Percentiles rank a stretch among this genome's conserved stretches.
Evolutionary conservation across 208 protist species (phyloP).

Genomic region (Crithidia mellificae): DNA sequence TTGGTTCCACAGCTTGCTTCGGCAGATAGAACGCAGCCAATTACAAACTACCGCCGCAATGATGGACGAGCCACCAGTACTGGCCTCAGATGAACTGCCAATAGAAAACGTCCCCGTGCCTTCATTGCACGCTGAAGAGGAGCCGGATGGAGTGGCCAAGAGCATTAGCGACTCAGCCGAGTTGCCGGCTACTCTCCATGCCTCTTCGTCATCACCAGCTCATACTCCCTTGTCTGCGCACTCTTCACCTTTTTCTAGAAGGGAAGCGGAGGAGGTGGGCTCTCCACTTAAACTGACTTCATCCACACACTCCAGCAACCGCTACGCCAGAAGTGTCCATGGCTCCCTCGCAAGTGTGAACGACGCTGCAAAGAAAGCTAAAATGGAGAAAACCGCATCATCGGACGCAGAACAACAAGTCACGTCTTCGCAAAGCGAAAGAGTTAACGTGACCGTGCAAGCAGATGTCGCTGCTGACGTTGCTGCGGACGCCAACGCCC

Average conservation of each 20-base stretch:
- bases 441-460: not conserved
- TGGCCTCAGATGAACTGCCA: not conserved
- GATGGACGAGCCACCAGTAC: too few species aligned
- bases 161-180: not conserved
- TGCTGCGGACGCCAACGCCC: not conserved
- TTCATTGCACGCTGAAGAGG: not conserved
- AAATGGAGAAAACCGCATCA: not conserved
- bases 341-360: too few species aligned
- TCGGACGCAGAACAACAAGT: not conserved
- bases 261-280: not conserved
- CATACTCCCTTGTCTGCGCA: not conserved
- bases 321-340: too few species aligned
- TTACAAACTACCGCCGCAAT: not conserved
- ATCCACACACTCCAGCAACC: too few species aligned
- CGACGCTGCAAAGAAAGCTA: not conserved
- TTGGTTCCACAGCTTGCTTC: slow-evolving; percentile 3
- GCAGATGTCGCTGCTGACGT: slow-evolving; percentile 1
- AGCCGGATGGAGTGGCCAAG: not conserved
- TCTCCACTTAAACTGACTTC: not conserved
- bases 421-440: too few species aligned
- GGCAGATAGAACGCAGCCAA: not conserved
- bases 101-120: not conserved
- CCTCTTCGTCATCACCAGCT: not conserved
- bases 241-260: not conserved
- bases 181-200: not conserved